Conservation (phyloP, 2,329 filamentous ascomycete species). For the Paecilomyces formosus region DNA sequence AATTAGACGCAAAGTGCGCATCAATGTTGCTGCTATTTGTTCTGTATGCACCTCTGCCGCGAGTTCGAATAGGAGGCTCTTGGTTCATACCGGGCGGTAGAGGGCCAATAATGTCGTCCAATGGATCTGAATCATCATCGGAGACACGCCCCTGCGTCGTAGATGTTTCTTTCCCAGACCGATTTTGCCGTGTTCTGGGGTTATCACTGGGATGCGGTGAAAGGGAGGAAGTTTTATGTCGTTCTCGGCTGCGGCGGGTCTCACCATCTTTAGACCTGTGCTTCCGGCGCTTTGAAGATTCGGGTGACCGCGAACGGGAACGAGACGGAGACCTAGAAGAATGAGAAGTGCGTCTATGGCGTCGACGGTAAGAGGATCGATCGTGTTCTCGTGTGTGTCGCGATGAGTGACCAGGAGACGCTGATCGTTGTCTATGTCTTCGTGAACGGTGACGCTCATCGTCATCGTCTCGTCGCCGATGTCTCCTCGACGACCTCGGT, state of each 20-base stretch:
- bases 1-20: constrained; percentile 63
- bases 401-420: constrained; percentile 15
- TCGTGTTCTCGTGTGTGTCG: constrained; percentile 4
- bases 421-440: constrained; percentile 13
- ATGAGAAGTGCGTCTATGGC: constrained; percentile 5
- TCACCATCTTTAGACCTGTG: constrained; percentile 6
- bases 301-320: constrained; percentile 13
- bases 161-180: not conserved
- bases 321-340: constrained; percentile 13
- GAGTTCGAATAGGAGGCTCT: constrained; percentile 42
- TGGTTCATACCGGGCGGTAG: constrained; percentile 43
- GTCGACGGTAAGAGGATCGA: constrained; percentile 6
- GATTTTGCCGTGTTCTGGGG: constrained; percentile 1
- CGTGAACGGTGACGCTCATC: constrained; percentile 4
- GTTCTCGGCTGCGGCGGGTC: not conserved
- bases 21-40: constrained; percentile 64
- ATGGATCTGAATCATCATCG: constrained; percentile 54
- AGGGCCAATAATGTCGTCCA: constrained; percentile 72
- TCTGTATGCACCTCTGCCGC: constrained; percentile 62
- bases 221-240: not conserved
- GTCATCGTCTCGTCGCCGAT: constrained; percentile 8
- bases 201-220: not conserved
- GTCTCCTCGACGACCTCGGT: constrained; percentile 8
- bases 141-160: constrained; percentile 2
- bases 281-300: constrained; percentile 9